Conservation (phyloP, 1,284 basidiomycete genomes). For the Cutaneotrichosporon cutaneum region DNA sequence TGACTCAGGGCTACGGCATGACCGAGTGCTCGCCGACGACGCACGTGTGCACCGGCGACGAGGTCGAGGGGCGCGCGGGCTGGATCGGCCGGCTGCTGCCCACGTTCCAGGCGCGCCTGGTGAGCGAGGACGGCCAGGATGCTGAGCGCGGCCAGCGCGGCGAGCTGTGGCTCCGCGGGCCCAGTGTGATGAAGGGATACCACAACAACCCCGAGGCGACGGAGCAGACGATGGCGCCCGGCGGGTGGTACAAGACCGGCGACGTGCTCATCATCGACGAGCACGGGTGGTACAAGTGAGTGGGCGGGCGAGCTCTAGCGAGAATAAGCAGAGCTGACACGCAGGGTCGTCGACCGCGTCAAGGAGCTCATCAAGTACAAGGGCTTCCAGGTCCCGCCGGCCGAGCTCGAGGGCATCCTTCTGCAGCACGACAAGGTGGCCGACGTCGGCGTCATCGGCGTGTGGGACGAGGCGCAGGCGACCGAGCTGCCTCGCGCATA, state of each 20-base stretch:
- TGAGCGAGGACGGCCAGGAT: conserved; percentile 53
- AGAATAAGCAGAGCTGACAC: background rate
- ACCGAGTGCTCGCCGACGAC: conserved; percentile 55
- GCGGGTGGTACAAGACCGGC: conserved; percentile 79
- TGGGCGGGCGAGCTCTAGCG: too few species aligned
- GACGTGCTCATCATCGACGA: conserved; percentile 66
- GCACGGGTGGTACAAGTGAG: conserved; percentile 62
- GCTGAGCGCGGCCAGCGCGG: conserved; percentile 63
- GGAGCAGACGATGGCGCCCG: conserved; percentile 62
- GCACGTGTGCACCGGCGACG: conserved; percentile 24
- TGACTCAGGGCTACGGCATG: conserved; percentile 55
- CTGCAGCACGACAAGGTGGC: conserved; percentile 68
- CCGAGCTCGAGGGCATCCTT: conserved; percentile 73
- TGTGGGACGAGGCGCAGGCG: conserved; percentile 62
- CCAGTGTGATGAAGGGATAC: conserved; percentile 73
- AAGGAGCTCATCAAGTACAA: conserved; percentile 82
- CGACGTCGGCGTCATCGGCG: conserved; percentile 70
- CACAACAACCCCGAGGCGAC: conserved; percentile 68
- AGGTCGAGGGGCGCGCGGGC: conserved; percentile 55
- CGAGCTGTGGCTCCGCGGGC: conserved; percentile 77
- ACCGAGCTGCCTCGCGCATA: conserved; percentile 67
- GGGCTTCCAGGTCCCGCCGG: conserved; percentile 67
- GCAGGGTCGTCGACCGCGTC: conserved; percentile 50
- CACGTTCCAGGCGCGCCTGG: conserved; percentile 72
- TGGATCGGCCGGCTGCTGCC: conserved; percentile 72